phyloP scores from a whole-genome alignment of 2,329 filamentous ascomycete species.

The Penicillium sp. region DNA sequence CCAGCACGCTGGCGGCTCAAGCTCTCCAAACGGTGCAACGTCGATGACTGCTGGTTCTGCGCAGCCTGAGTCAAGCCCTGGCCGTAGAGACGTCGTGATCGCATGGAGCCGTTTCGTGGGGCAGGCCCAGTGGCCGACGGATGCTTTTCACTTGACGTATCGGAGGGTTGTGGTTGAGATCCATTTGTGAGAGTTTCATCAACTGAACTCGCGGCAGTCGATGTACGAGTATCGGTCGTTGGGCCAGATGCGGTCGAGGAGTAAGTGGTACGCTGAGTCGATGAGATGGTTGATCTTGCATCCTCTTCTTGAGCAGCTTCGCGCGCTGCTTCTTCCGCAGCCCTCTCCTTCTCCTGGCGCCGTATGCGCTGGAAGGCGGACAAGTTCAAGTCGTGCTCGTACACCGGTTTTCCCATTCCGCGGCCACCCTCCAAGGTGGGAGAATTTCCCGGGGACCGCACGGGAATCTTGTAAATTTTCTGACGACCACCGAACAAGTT shows the following conservation, averaged over 20 bases:
- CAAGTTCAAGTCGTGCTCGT: constrained; percentile 77
- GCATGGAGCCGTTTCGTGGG: constrained; percentile 61
- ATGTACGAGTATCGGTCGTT: constrained; percentile 63
- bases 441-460: constrained; percentile 38
- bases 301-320: constrained; percentile 39
- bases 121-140: constrained; percentile 30
- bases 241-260: constrained; percentile 75
- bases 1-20: constrained; percentile 60
- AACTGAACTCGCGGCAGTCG: constrained; percentile 82
- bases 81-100: constrained; percentile 73
- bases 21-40: constrained; percentile 72
- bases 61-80: constrained; percentile 72
- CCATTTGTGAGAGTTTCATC: constrained; percentile 57
- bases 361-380: constrained; percentile 78
- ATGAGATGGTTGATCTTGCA: constrained; percentile 56
- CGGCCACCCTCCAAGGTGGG: constrained; percentile 30
- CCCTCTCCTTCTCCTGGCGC: constrained; percentile 46
- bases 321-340: constrained; percentile 37
- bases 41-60: constrained; percentile 71
- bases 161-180: constrained; percentile 22
- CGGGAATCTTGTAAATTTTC: constrained; percentile 84
- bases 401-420: constrained; percentile 61
- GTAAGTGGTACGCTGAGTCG: constrained; percentile 70
- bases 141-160: constrained; percentile 22
- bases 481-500: constrained; percentile 90